Conservation (phyloP, 108 stramenopile species). For the Cyclotella cryptica region DNA sequence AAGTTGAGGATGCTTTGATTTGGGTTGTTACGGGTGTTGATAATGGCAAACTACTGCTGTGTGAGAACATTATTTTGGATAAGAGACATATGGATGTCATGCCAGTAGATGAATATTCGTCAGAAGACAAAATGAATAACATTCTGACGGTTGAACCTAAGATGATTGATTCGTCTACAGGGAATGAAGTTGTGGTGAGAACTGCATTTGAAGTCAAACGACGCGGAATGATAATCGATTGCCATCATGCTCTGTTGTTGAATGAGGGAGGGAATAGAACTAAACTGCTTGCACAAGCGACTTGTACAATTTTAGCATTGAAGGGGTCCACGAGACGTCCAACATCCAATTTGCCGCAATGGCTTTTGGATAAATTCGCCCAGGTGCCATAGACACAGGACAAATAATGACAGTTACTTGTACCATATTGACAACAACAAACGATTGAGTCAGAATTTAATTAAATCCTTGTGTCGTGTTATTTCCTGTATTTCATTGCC, state of each 20-base stretch:
- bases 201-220: slow-evolving; percentile 53
- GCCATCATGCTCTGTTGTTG: slow-evolving; percentile 53
- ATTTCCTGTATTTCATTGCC: background rate
- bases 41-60: slow-evolving; percentile 40
- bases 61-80: slow-evolving; percentile 6
- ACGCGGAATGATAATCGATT: slow-evolving; percentile 69
- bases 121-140: slow-evolving; percentile 8
- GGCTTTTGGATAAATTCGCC: slow-evolving; percentile 41
- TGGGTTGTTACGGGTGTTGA: slow-evolving; percentile 67
- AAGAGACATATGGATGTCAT: slow-evolving; percentile 1
- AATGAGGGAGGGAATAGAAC: slow-evolving; percentile 14
- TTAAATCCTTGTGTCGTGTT: background rate
- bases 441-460: background rate
- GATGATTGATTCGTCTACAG: background rate
- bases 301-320: slow-evolving; percentile 61
- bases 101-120: background rate
- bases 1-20: slow-evolving; percentile 59
- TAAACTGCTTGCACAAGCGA: slow-evolving; percentile 59
- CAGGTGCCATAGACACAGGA: background rate
- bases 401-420: background rate
- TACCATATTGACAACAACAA: background rate
- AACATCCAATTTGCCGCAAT: slow-evolving; percentile 60
- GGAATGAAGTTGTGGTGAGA: slow-evolving; percentile 47
- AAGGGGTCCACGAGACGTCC: slow-evolving; percentile 56
- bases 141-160: background rate